phyloP scores from a whole-genome alignment of 257 asterid species.

The Solanum lignicaule region DNA sequence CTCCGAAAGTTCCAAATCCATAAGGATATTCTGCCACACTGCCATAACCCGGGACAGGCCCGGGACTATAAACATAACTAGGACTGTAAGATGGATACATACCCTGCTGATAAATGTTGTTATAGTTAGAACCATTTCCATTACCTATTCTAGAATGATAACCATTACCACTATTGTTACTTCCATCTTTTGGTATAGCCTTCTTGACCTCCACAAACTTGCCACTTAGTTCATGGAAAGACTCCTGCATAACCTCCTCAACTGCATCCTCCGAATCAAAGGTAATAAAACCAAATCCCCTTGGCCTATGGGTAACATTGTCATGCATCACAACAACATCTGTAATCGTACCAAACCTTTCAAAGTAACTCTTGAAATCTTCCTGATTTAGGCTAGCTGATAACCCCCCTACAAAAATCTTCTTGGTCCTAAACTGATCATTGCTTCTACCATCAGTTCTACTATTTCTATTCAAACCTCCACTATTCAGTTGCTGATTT shows the following conservation, averaged over 20 bases:
- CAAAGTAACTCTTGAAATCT: conserved; percentile 76
- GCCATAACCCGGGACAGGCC: conserved; percentile 33
- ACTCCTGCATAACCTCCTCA: conserved; percentile 69
- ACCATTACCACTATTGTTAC: conserved; percentile 20
- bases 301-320: conserved; percentile 70
- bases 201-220: conserved; percentile 85
- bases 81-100: conserved; percentile 27
- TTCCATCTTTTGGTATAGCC: conserved; percentile 80
- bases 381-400: conserved; percentile 69
- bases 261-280: conserved; percentile 80
- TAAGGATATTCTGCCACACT: conserved; percentile 44
- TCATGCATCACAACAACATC: conserved; percentile 96
- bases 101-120: conserved; percentile 30
- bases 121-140: conserved; percentile 33
- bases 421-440: conserved; percentile 64
- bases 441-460: conserved; percentile 45
- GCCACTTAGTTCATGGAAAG: conserved; percentile 61
- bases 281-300: conserved; percentile 91
- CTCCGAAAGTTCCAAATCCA: conserved; percentile 40
- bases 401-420: conserved; percentile 91
- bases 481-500: conserved; percentile 27
- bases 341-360: conserved; percentile 65
- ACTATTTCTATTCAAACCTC: conserved; percentile 33
- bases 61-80: conserved; percentile 34
- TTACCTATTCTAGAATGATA: conserved; percentile 31